Percentiles rank a stretch among this genome's conserved stretches.
phyloP scores from a whole-genome alignment of 1,284 basidiomycete genomes.

The Takashimella tepidaria region DNA sequence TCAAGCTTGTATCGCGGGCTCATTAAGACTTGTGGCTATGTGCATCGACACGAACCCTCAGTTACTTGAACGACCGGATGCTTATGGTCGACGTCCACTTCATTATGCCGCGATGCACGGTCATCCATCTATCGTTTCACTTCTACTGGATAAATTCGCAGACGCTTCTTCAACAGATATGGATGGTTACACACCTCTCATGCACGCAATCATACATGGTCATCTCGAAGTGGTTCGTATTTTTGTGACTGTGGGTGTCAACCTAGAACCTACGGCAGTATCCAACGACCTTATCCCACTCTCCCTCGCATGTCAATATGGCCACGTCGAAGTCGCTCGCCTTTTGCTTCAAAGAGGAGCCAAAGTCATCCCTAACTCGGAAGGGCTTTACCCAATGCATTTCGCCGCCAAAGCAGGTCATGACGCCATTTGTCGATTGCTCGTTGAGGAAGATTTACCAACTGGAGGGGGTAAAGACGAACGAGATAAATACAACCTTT shows the following conservation, averaged over 20 bases:
- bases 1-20: slow-evolving; percentile 82
- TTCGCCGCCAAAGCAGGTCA: slow-evolving; percentile 97
- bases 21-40: slow-evolving; percentile 69
- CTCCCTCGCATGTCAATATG: slow-evolving; percentile 83
- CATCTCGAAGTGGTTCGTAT: slow-evolving; percentile 73
- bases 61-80: slow-evolving; percentile 44
- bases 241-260: slow-evolving; percentile 61
- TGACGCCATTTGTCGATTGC: slow-evolving; percentile 68
- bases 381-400: slow-evolving; percentile 94
- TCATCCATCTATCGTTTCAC: slow-evolving; percentile 68
- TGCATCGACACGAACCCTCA: slow-evolving; percentile 61
- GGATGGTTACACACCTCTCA: slow-evolving; percentile 89
- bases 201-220: slow-evolving; percentile 87
- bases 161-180: slow-evolving; percentile 71
- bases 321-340: slow-evolving; percentile 76
- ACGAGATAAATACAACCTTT: slow-evolving; percentile 93
- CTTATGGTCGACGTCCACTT: slow-evolving; percentile 86
- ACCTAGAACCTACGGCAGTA: slow-evolving; percentile 54
- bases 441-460: slow-evolving; percentile 58
- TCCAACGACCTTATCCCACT: slow-evolving; percentile 75
- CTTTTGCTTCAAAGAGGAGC: slow-evolving; percentile 74
- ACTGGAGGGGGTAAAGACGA: slow-evolving; percentile 67
- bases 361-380: slow-evolving; percentile 76
- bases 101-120: slow-evolving; percentile 97
- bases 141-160: slow-evolving; percentile 65